Conservation (phyloP, 352 stramenopile genomes). For the Globisporangium megalacanthum region DNA sequence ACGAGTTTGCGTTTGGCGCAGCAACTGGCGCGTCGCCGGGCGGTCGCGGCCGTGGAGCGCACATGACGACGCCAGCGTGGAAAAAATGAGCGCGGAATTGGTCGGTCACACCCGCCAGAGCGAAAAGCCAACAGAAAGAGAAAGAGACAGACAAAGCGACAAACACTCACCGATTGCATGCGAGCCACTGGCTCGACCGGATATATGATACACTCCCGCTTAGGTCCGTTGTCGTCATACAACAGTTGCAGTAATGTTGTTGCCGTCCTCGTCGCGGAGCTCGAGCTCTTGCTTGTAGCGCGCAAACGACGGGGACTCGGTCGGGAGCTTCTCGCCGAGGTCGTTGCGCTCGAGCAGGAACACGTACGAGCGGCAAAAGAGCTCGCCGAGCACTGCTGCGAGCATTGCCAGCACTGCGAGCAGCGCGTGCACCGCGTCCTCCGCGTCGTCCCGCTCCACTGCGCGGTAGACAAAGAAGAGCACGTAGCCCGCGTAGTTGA, state of each 20-base stretch:
- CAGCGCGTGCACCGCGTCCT: neutral
- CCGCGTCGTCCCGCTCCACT: constrained; percentile 10
- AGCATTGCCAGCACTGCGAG: constrained; percentile 14
- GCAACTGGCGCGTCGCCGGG: constrained; percentile 15
- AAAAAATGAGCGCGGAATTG: constrained; percentile 59
- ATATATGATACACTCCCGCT: neutral
- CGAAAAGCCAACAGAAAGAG: constrained; percentile 2
- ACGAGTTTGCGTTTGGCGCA: constrained; percentile 15
- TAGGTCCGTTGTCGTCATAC: neutral
- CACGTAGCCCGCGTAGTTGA: constrained; percentile 23
- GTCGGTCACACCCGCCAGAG: no score
- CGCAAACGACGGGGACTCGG: constrained; percentile 20
- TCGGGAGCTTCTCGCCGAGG: constrained; percentile 17
- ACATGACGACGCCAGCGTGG: constrained; percentile 69
- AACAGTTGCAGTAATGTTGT: neutral
- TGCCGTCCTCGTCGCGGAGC: neutral
- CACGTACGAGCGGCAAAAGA: constrained; percentile 22
- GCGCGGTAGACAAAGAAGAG: constrained; percentile 12
- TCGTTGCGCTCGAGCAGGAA: constrained; percentile 14
- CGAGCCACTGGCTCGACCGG: neutral
- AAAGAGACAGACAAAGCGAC: neutral
- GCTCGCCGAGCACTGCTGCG: constrained; percentile 15
- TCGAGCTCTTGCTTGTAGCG: constrained; percentile 3
- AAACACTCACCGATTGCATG: no score
- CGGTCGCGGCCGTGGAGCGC: constrained; percentile 48